phyloP scores from a whole-genome alignment of 192 early-diverging fungal genomes.

The Coemansia sp. region DNA sequence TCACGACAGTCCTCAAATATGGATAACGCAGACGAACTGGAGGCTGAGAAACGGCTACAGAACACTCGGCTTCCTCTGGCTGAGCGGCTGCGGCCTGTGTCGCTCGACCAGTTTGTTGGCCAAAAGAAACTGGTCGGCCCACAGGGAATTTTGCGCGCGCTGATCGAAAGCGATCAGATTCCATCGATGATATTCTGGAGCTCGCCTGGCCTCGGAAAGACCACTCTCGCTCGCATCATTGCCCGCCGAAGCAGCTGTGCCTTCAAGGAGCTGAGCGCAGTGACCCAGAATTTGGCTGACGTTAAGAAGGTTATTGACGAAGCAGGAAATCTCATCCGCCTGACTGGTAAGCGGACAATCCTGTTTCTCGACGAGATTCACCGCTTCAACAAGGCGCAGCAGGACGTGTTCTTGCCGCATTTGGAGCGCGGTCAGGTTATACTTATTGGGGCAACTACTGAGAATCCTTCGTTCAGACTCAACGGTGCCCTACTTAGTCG shows the following conservation, averaged over 20 bases:
- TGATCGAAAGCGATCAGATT: constrained; percentile 68
- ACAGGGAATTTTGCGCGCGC: constrained; percentile 59
- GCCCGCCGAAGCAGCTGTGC: constrained; percentile 35
- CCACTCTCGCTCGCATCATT: constrained; percentile 63
- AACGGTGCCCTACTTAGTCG: constrained; percentile 79
- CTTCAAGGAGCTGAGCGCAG: constrained; percentile 56
- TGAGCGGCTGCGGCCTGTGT: constrained; percentile 46
- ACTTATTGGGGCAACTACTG: constrained; percentile 75
- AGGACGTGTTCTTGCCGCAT: constrained; percentile 79
- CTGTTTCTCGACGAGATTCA: constrained; percentile 90
- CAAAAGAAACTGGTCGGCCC: constrained; percentile 70
- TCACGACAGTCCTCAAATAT: neutral
- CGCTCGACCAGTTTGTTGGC: constrained; percentile 69
- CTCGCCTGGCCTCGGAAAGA: constrained; percentile 62
- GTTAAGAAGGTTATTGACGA: constrained; percentile 72
- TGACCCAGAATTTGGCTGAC: constrained; percentile 61
- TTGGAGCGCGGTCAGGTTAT: constrained; percentile 74
- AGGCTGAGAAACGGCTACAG: constrained; percentile 23
- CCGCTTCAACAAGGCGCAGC: constrained; percentile 86
- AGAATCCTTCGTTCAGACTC: constrained; percentile 83
- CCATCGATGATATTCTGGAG: constrained; percentile 84
- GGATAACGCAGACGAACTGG: neutral
- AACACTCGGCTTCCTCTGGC: constrained; percentile 40
- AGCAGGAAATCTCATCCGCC: constrained; percentile 57
- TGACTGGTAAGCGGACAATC: constrained; percentile 65